These are phyloP conservation scores for Mortierella sp. DNA, from an alignment of 371 early-diverging fungal species.

Conservation along the genomic window DNA sequence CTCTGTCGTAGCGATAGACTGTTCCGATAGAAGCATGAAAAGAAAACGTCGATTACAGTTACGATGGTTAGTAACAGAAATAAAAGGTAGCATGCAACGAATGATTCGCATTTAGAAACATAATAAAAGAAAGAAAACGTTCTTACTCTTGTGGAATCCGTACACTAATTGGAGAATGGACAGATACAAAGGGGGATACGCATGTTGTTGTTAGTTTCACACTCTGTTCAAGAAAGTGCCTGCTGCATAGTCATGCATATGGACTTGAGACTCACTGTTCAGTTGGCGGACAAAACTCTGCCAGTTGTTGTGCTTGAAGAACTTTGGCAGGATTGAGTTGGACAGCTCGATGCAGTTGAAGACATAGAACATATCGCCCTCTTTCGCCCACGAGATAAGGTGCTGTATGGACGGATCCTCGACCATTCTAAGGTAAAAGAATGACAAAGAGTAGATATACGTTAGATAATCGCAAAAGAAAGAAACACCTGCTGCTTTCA, in stretches of 20 bases:
- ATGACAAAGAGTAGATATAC: not conserved
- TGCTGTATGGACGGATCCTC: conserved; percentile 61
- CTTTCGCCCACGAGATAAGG: conserved; percentile 64
- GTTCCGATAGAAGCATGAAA: not conserved
- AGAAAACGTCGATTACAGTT: not conserved
- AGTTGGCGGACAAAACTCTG: conserved; percentile 91
- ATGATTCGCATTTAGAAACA: not conserved
- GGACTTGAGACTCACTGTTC: conserved; percentile 64
- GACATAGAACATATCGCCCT: conserved; percentile 22
- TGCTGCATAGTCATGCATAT: not conserved
- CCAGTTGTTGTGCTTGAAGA: conserved; percentile 92
- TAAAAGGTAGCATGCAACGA: not conserved
- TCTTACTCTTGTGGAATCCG: conserved; percentile 60
- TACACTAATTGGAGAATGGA: conserved; percentile 43
- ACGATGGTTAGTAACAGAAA: not conserved
- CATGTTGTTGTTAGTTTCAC: not conserved
- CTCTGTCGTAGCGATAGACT: conserved; percentile 54
- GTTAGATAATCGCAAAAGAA: not conserved
- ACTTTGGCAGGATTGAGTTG: conserved; percentile 76
- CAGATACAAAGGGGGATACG: not conserved
- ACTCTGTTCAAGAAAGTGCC: not conserved
- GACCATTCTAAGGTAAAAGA: conserved; percentile 11
- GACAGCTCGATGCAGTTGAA: conserved; percentile 76
- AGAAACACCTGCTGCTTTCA: not conserved
- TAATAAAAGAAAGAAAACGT: not conserved